These are phyloP conservation scores for Ziziphus jujuba DNA, from an alignment of 306 rosid genomes.

Conservation along the genomic window DNA sequence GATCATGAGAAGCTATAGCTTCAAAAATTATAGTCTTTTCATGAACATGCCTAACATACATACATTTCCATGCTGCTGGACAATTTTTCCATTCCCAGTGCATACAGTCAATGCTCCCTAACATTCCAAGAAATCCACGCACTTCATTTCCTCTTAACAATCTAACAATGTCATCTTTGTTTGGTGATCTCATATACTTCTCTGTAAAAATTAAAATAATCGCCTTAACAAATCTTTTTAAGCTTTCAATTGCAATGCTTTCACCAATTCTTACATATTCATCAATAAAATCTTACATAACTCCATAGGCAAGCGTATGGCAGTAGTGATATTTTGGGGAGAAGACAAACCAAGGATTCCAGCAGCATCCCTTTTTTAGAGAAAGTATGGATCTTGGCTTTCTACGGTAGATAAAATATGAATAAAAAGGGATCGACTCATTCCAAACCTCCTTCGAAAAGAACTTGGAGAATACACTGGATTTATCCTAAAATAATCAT, in stretches of 20 bases:
- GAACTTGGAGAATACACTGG: too few relatives aligned
- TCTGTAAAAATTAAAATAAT: not conserved
- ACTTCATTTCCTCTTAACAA: not conserved
- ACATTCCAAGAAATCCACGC: not conserved
- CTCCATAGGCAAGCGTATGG: too few relatives aligned
- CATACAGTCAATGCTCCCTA: not conserved
- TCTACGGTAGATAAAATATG: too few relatives aligned
- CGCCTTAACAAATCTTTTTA: not conserved
- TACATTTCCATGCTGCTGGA: not conserved
- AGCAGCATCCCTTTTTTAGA: too few relatives aligned
- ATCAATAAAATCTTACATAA: too few relatives aligned
- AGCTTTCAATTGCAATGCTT: not conserved
- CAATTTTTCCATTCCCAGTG: not conserved
- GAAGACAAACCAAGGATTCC: too few relatives aligned
- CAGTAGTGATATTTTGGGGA: too few relatives aligned
- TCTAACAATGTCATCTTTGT: not conserved
- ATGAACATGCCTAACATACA: not conserved
- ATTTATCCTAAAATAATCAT: too few relatives aligned
- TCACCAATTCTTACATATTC: too few relatives aligned
- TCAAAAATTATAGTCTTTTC: not conserved
- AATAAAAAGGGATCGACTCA: too few relatives aligned
- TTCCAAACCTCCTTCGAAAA: too few relatives aligned
- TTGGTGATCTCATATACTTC: constrained; percentile 1
- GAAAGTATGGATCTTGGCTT: too few relatives aligned
- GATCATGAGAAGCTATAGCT: not conserved